Conservation (phyloP, 192 early-diverging fungal genomes). For the Phlyctochytrium planicorne region DNA sequence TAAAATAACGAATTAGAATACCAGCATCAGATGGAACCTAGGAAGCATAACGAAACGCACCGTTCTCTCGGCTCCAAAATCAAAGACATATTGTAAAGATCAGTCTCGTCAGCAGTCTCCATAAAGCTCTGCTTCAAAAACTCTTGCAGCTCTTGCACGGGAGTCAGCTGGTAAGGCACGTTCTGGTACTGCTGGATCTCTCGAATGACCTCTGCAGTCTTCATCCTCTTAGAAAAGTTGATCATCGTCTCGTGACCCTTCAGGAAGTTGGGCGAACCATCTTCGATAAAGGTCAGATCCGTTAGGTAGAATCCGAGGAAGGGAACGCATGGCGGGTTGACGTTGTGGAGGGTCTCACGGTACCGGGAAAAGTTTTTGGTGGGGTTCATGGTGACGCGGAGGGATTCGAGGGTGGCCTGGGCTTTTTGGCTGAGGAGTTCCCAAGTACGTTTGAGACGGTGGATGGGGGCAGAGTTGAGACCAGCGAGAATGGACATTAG, state of each 20-base stretch:
- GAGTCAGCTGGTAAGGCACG: constrained; percentile 70
- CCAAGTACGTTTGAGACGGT: constrained; percentile 90
- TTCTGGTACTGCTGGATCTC: constrained; percentile 90
- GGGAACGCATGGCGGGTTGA: constrained; percentile 63
- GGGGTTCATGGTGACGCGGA: constrained; percentile 76
- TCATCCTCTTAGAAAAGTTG: constrained; percentile 88
- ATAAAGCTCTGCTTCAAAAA: constrained; percentile 64
- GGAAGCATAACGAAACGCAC: constrained; percentile 15
- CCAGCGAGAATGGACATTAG: constrained; percentile 88
- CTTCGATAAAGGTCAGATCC: constrained; percentile 89
- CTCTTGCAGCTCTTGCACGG: constrained; percentile 79
- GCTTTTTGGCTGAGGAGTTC: constrained; percentile 49
- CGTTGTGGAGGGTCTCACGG: constrained; percentile 75
- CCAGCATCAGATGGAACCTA: background rate
- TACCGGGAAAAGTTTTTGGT: constrained; percentile 81
- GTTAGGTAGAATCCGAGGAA: constrained; percentile 85
- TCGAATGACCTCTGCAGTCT: constrained; percentile 82
- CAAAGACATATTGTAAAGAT: constrained; percentile 75
- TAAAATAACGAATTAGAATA: constrained; percentile 4
- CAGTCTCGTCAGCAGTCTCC: constrained; percentile 66
- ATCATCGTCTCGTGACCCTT: constrained; percentile 61
- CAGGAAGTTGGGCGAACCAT: constrained; percentile 77
- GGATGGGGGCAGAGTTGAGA: constrained; percentile 83
- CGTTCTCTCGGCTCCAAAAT: constrained; percentile 71
- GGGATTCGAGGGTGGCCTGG: constrained; percentile 38